phyloP scores from a whole-genome alignment of 1,139 yeast species.

The Kurtzmaniella natalensis region DNA sequence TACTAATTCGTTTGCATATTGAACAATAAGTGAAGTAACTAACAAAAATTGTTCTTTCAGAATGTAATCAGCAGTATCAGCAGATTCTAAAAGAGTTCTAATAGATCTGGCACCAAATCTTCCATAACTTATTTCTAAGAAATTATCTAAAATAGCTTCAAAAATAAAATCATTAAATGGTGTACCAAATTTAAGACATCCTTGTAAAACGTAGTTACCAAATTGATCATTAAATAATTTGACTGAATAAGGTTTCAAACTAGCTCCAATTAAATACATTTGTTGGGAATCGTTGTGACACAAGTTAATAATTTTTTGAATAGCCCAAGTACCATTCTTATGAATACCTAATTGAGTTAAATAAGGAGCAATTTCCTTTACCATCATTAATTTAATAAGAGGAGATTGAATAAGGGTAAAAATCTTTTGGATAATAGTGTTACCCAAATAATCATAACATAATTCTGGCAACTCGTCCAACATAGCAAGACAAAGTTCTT shows the following conservation, averaged over 20 bases:
- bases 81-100: slow-evolving; percentile 84
- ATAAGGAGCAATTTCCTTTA: slow-evolving; percentile 72
- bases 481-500: slow-evolving; percentile 81
- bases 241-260: slow-evolving; percentile 77
- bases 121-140: slow-evolving; percentile 79
- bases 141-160: slow-evolving; percentile 75
- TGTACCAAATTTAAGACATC: slow-evolving; percentile 83
- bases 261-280: slow-evolving; percentile 60
- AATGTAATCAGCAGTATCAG: slow-evolving; percentile 37
- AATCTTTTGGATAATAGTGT: slow-evolving; percentile 89
- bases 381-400: slow-evolving; percentile 73
- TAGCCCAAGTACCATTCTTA: slow-evolving; percentile 99
- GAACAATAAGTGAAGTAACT: slow-evolving; percentile 76
- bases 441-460: slow-evolving; percentile 90
- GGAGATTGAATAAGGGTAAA: slow-evolving; percentile 68
- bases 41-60: slow-evolving; percentile 66
- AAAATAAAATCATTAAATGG: slow-evolving; percentile 89
- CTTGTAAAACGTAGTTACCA: slow-evolving; percentile 94
- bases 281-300: slow-evolving; percentile 60
- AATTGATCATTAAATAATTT: slow-evolving; percentile 91
- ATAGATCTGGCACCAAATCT: slow-evolving; percentile 95
- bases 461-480: slow-evolving; percentile 85
- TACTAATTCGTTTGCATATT: slow-evolving; percentile 76
- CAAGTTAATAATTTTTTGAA: slow-evolving; percentile 87
- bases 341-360: slow-evolving; percentile 92